Conservation (phyloP, 139 green algal genomes). For the Zygnema circumcarinatum region DNA sequence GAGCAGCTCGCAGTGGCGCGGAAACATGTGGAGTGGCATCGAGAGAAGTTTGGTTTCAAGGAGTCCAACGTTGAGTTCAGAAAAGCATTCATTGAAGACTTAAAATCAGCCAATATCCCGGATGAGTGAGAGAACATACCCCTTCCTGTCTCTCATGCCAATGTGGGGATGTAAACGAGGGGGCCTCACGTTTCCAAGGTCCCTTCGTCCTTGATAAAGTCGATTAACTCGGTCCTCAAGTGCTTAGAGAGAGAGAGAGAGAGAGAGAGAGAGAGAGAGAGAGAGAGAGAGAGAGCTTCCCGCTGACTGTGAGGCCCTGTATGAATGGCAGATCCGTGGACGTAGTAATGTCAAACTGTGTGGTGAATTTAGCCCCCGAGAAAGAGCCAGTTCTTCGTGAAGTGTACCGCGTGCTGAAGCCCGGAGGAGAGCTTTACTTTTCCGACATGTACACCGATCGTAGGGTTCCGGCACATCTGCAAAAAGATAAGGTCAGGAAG, state of each 20-base stretch:
- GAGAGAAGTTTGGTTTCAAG: constrained; percentile 73
- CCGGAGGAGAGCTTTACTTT: constrained; percentile 96
- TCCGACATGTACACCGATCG: constrained; percentile 93
- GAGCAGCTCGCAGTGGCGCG: constrained; percentile 88
- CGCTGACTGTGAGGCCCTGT: too few relatives aligned
- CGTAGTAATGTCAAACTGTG: constrained; percentile 95
- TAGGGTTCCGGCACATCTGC: constrained; percentile 56
- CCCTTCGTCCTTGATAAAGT: too few relatives aligned
- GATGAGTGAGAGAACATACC: constrained; percentile 50
- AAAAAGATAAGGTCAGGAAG: constrained; percentile 67
- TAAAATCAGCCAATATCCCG: constrained; percentile 78
- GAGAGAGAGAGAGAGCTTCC: too few relatives aligned
- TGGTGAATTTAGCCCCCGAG: constrained; percentile 89
- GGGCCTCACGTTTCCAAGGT: too few relatives aligned
- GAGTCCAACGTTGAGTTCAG: constrained; percentile 89
- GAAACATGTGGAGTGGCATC: constrained; percentile 73
- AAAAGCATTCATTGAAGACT: constrained; percentile 87
- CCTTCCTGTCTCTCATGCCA: too few relatives aligned
- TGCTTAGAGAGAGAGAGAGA: too few relatives aligned
- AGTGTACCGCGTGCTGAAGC: constrained; percentile 80
- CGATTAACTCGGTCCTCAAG: too few relatives aligned
- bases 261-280: too few relatives aligned
- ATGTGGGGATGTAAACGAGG: too few relatives aligned
- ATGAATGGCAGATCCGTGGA: constrained; percentile 73
- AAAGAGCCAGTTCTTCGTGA: constrained; percentile 78